phyloP scores from a whole-genome alignment of 768 basidiomycete species.

The Trametes villosa region DNA sequence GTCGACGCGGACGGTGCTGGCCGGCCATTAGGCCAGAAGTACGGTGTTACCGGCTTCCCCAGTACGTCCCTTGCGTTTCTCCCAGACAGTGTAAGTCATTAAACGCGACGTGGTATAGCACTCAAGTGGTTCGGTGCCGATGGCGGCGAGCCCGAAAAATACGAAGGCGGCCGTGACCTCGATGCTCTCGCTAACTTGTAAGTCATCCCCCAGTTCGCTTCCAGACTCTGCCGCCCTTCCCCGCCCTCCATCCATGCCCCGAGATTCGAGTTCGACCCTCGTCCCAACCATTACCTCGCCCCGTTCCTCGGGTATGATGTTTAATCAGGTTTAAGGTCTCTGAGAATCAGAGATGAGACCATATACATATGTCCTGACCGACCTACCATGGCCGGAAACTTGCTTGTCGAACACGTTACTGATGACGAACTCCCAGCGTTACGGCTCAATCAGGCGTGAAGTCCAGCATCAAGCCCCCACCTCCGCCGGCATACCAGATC shows the following conservation, averaged over 20 bases:
- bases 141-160: constrained; percentile 64
- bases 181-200: constrained; percentile 78
- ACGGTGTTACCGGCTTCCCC: constrained; percentile 83
- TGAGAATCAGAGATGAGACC: constrained; percentile 20
- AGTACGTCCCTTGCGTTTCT: constrained; percentile 55
- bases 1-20: constrained; percentile 92
- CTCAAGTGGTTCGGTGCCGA: constrained; percentile 88
- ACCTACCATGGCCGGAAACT: neutral
- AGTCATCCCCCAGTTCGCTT: constrained; percentile 33
- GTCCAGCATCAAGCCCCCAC: constrained; percentile 86
- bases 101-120: constrained; percentile 53
- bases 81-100: constrained; percentile 31
- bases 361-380: constrained; percentile 9
- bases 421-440: constrained; percentile 51
- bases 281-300: neutral
- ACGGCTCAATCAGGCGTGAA: constrained; percentile 77
- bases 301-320: constrained; percentile 8
- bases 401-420: neutral
- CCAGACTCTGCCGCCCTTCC: neutral
- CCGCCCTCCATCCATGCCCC: neutral
- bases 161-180: constrained; percentile 80
- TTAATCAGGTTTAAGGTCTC: constrained; percentile 23
- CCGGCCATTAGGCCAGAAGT: constrained; percentile 73
- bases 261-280: neutral
- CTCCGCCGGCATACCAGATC: constrained; percentile 69